Evolutionary conservation across 139 green algal species (phyloP).

Genomic region (Gonium pectorale): DNA sequence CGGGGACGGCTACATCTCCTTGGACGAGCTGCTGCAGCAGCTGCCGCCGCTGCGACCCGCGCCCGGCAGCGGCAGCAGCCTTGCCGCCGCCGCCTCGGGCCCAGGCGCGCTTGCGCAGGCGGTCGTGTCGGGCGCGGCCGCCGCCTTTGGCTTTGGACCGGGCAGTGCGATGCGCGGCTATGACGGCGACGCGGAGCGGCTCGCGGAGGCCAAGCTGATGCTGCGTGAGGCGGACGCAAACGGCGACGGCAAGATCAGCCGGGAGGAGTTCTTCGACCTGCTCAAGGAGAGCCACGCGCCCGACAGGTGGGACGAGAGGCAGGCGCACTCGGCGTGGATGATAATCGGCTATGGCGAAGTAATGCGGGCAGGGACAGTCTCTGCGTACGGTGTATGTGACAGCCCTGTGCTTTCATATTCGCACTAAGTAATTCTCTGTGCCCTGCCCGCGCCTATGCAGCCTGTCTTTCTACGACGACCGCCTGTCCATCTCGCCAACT

Average conservation of each 20-base stretch:
- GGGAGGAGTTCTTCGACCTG: slow-evolving; percentile 81
- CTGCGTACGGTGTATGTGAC: too few relatives aligned
- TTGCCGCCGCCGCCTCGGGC: background rate
- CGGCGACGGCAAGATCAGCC: slow-evolving; percentile 84
- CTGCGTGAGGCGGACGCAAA: slow-evolving; percentile 89
- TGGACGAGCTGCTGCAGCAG: slow-evolving; percentile 82
- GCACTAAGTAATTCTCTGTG: too few relatives aligned
- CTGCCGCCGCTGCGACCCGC: slow-evolving; percentile 58
- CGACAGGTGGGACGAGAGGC: slow-evolving; percentile 24
- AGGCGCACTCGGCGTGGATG: too few relatives aligned
- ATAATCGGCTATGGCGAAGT: too few relatives aligned
- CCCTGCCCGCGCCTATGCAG: background rate
- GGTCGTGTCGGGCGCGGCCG: slow-evolving; percentile 15
- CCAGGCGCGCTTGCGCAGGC: slow-evolving; percentile 2
- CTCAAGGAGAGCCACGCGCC: slow-evolving; percentile 57
- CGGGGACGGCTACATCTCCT: slow-evolving; percentile 83
- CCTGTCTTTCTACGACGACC: slow-evolving; percentile 56
- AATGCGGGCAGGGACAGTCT: too few relatives aligned
- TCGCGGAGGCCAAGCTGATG: slow-evolving; percentile 83
- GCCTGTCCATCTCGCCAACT: background rate
- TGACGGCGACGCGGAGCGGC: slow-evolving; percentile 42
- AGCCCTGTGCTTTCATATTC: background rate
- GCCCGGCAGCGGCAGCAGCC: background rate
- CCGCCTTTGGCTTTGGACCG: slow-evolving; percentile 5
- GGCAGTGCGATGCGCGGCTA: background rate